A percentile compares a stretch with the other conserved stretches of the same genome.
Conservation (phyloP, 352 stramenopile genomes). For the Globisporangium abappressorium region DNA sequence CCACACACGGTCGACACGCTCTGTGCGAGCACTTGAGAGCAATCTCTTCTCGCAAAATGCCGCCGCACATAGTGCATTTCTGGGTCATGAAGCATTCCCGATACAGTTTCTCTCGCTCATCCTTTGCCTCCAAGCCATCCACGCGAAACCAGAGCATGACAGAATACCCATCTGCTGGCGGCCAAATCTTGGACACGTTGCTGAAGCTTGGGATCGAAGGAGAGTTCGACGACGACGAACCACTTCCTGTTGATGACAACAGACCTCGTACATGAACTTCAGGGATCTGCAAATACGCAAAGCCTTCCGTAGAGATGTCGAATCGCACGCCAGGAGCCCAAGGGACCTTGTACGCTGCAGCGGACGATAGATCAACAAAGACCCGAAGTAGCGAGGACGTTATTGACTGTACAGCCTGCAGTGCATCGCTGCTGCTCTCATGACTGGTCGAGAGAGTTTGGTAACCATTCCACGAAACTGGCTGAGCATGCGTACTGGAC, state of each 20-base stretch:
- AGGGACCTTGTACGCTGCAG: neutral
- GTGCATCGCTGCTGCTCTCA: neutral
- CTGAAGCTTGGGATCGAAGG: conserved; percentile 30
- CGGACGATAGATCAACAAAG: conserved; percentile 13
- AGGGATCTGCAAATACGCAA: conserved; percentile 65
- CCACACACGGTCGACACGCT: conserved; percentile 51
- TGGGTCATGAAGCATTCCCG: conserved; percentile 52
- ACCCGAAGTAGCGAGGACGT: conserved; percentile 7
- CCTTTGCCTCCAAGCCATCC: conserved; percentile 51
- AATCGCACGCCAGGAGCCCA: conserved; percentile 32
- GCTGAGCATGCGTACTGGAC: neutral
- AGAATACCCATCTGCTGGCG: conserved; percentile 59
- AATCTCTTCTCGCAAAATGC: conserved; percentile 40
- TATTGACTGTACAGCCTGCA: neutral
- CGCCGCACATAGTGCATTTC: conserved; percentile 55
- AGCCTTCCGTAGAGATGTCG: conserved; percentile 51
- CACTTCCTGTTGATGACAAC: conserved; percentile 1
- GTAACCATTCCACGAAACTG: neutral
- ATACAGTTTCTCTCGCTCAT: conserved; percentile 61
- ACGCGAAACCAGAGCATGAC: conserved; percentile 68
- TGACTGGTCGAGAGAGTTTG: neutral
- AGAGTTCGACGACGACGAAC: conserved; percentile 17
- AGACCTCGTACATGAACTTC: conserved; percentile 39
- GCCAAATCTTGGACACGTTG: conserved; percentile 54
- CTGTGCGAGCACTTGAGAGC: conserved; percentile 71